Percentiles rank a stretch among this genome's conserved stretches.
phyloP scores from a whole-genome alignment of 2,329 filamentous ascomycete species.

The Neurospora sp. region DNA sequence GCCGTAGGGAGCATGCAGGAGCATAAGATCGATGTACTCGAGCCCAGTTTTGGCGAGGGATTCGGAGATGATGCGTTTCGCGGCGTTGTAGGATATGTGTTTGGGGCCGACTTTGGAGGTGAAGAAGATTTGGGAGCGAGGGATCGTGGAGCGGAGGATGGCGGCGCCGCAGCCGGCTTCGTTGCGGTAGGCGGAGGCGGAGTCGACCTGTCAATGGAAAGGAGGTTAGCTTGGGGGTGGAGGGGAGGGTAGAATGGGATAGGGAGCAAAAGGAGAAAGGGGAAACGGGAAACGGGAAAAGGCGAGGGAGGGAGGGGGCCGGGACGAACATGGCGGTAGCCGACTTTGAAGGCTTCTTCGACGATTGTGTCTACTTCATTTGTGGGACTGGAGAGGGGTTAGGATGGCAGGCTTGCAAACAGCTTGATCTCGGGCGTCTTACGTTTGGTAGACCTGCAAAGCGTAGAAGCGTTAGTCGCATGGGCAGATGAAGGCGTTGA shows the following conservation, averaged over 20 bases:
- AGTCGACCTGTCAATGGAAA: slow-evolving; percentile 34
- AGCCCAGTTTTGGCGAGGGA: slow-evolving; percentile 53
- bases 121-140: slow-evolving; percentile 42
- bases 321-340: slow-evolving; percentile 41
- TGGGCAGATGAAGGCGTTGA: not conserved
- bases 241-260: not conserved
- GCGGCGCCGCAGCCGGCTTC: slow-evolving; percentile 38
- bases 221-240: not conserved
- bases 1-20: slow-evolving; percentile 53
- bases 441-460: slow-evolving; percentile 43
- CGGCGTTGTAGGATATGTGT: slow-evolving; percentile 46
- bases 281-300: no score
- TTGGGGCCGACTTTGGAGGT: slow-evolving; percentile 44
- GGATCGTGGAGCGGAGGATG: slow-evolving; percentile 27
- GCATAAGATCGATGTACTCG: slow-evolving; percentile 57
- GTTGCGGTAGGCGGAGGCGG: slow-evolving; percentile 41
- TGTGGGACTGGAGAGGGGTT: slow-evolving; percentile 21
- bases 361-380: slow-evolving; percentile 28
- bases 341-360: slow-evolving; percentile 36
- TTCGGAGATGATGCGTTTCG: slow-evolving; percentile 52
- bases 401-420: not conserved
- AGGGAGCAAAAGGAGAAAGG: not conserved
- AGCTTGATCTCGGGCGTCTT: slow-evolving; percentile 6
- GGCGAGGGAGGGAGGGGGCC: not conserved
- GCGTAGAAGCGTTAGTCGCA: slow-evolving; percentile 4